Evolutionary conservation across 2,329 filamentous ascomycete genomes (phyloP).

Genomic region (Calonectria pteridis): DNA sequence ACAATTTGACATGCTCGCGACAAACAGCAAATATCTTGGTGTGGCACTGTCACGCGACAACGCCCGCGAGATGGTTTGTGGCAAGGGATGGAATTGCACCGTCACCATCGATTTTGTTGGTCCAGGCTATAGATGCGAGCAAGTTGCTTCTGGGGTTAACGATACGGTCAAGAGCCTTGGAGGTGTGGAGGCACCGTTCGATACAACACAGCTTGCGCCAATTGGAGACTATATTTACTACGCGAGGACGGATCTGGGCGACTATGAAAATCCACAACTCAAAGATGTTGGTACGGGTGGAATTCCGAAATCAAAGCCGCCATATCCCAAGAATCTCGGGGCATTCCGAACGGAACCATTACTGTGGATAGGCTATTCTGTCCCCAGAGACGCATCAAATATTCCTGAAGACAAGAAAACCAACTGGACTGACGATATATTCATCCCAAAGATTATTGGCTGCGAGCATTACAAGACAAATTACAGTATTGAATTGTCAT

Average conservation of each 20-base stretch:
- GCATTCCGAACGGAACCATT: conserved; percentile 41
- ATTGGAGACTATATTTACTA: conserved; percentile 33
- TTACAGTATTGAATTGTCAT: conserved; percentile 37
- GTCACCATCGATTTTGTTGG: conserved; percentile 35
- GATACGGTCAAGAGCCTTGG: conserved; percentile 31
- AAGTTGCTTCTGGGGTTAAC: conserved; percentile 26
- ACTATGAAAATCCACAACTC: conserved; percentile 35
- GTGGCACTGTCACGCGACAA: conserved; percentile 30
- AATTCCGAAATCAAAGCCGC: conserved; percentile 25
- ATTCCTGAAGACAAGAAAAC: not conserved
- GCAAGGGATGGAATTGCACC: conserved; percentile 41
- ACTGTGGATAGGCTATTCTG: conserved; percentile 40
- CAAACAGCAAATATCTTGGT: conserved; percentile 25
- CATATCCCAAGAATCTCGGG: conserved; percentile 39
- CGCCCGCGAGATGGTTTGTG: conserved; percentile 30
- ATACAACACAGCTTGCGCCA: conserved; percentile 27
- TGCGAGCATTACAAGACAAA: conserved; percentile 40
- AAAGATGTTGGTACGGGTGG: conserved; percentile 19
- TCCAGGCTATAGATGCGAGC: conserved; percentile 38
- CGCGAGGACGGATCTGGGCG: conserved; percentile 29
- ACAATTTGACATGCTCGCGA: conserved; percentile 25
- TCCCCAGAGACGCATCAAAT: conserved; percentile 26
- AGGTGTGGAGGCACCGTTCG: conserved; percentile 32
- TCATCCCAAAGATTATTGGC: conserved; percentile 37
- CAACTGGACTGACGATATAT: conserved; percentile 23